Evolutionary conservation across 345 rosid genomes (phyloP).

Genomic region (Hibiscus trionum): DNA sequence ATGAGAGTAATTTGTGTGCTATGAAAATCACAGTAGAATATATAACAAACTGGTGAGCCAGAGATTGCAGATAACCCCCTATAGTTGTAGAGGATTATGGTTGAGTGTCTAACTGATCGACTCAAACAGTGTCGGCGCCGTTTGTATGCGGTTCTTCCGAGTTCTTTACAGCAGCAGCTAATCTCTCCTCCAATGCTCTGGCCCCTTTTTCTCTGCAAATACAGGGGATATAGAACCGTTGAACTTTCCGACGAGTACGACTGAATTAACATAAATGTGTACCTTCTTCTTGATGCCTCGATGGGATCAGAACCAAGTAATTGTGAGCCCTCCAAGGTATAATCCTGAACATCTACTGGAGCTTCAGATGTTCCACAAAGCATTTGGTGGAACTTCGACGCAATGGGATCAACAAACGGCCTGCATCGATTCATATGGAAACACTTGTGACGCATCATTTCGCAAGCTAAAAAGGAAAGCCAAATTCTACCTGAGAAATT

Average conservation of each 20-base stretch:
- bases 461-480: neutral
- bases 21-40: neutral
- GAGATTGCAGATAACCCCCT: constrained; percentile 19
- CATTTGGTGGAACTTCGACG: constrained; percentile 55
- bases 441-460: constrained; percentile 1
- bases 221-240: no score
- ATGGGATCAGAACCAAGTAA: constrained; percentile 90
- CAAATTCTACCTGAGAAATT: constrained; percentile 49
- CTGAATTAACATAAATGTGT: constrained; percentile 1
- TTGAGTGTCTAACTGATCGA: neutral
- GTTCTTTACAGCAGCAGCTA: constrained; percentile 48
- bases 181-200: constrained; percentile 91
- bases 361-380: constrained; percentile 64
- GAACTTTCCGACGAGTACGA: neutral
- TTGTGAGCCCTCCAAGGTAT: constrained; percentile 50
- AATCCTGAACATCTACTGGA: constrained; percentile 37
- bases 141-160: constrained; percentile 48
- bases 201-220: constrained; percentile 96
- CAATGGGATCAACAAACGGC: no score
- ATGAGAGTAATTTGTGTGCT: no score
- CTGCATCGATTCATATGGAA: no score
- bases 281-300: constrained; percentile 96
- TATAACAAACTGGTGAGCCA: constrained; percentile 9
- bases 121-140: constrained; percentile 60
- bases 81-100: constrained; percentile 3